Percentiles rank a stretch among this genome's conserved stretches.
Evolutionary conservation across 768 basidiomycete genomes (phyloP).

Genomic region (Tulasnella sp.): DNA sequence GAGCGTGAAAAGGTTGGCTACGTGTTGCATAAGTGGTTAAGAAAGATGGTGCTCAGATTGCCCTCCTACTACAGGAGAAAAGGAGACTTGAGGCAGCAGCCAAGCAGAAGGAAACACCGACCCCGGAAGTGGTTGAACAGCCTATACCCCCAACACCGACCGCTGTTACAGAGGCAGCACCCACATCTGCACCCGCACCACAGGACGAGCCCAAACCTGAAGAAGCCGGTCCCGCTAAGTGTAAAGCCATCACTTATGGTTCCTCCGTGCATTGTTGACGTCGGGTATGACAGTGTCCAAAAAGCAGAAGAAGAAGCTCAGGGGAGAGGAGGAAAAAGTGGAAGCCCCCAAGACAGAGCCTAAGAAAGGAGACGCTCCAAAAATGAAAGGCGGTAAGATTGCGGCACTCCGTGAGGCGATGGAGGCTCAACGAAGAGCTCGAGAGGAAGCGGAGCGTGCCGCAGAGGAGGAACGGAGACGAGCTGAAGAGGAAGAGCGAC

Average conservation of each 20-base stretch:
- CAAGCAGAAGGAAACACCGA: slow-evolving; percentile 39
- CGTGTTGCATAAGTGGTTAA: background rate
- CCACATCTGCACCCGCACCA: slow-evolving; percentile 18
- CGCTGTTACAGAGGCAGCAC: slow-evolving; percentile 20
- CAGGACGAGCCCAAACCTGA: slow-evolving; percentile 7
- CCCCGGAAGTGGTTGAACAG: too few species aligned
- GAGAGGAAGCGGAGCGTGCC: slow-evolving; percentile 62
- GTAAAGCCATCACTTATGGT: too few species aligned
- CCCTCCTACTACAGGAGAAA: slow-evolving; percentile 48
- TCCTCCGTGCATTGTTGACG: too few species aligned
- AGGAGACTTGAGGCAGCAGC: slow-evolving; percentile 89
- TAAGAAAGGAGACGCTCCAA: slow-evolving; percentile 27
- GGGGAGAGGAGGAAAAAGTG: slow-evolving; percentile 29
- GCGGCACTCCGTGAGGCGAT: slow-evolving; percentile 78
- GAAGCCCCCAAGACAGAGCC: slow-evolving; percentile 28
- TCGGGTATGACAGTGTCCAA: too few species aligned
- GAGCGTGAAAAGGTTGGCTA: slow-evolving; percentile 76
- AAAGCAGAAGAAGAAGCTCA: slow-evolving; percentile 26
- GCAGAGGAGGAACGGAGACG: slow-evolving; percentile 69
- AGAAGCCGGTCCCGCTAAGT: slow-evolving; percentile 13
- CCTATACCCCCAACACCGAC: slow-evolving; percentile 14
- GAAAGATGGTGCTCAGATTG: background rate
- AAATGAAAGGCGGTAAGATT: slow-evolving; percentile 51
- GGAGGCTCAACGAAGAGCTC: slow-evolving; percentile 80
- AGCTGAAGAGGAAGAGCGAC: slow-evolving; percentile 83